Base-by-base conservation (phyloP, 2,329 filamentous ascomycete species). In the Microcyclosporella mali region DNA sequence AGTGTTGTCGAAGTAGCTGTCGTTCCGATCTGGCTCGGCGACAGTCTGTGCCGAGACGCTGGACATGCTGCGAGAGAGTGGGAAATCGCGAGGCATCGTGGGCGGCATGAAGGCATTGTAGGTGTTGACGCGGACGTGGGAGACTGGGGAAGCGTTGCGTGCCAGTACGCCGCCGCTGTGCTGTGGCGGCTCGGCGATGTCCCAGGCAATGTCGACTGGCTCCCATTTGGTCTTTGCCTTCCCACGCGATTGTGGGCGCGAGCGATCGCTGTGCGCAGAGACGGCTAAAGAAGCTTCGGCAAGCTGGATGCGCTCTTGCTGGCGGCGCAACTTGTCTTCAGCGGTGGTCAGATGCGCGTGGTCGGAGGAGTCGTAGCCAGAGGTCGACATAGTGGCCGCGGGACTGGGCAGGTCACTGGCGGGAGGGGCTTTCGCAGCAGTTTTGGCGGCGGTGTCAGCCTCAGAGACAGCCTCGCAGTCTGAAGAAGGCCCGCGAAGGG, bases 281-380 rank as follows among this genome's bases (percentile, higher is more conserved):
- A 49, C 43, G 11, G 42, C 43, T 25, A 60, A 39, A 4, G 56
- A 50, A 19, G 59, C 53, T 16, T 64, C 59, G 4, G 55, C 57
- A 19, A 54, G 52, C 30, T 55, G 50, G 21, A 60, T 62, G 39
- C 59, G 57, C 43, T 56, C 55, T 27, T 56, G 56, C 45, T 64
- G 59, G 17, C 60, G 60, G 32, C 55, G 56, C 1, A 64, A 51
- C 46, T 60, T 61, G 12, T 57, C 57, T 19, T 56, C 51, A 4
- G 59, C 59, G 29, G 55, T 49, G 9, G 53, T 51, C 39, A 49
- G 33, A 28, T 37, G 30, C 33, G 40, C 18, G 21, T 39, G 14
- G 29, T 27, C 33, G n/a, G n/a, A n/a, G n/a, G n/a, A n/a, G 36
- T 47, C 35, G 31, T 49, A 33, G 40, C 31, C 12, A 33, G 46